Evolutionary conservation across 176 grass and related monocot species (phyloP).

Genomic region (Avena atlantica): DNA sequence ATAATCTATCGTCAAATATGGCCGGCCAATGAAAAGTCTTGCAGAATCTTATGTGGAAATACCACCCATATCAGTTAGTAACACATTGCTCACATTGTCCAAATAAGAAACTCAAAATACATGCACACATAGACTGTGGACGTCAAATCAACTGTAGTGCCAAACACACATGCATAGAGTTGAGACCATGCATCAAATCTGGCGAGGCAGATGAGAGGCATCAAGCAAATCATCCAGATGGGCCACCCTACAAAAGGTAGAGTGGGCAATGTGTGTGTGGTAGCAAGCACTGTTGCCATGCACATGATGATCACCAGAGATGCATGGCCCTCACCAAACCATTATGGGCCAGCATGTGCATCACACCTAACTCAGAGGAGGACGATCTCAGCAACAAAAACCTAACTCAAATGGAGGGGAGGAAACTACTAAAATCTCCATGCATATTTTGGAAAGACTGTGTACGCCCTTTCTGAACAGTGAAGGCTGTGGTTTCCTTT

Average conservation of each 20-base stretch:
- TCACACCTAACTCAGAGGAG: slow-evolving; percentile 34
- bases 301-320: slow-evolving; percentile 49
- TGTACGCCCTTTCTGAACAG: slow-evolving; percentile 26
- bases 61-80: background rate
- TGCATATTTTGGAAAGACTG: slow-evolving; percentile 17
- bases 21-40: background rate
- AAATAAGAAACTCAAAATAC: background rate
- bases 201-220: slow-evolving; percentile 43
- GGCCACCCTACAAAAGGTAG: slow-evolving; percentile 59
- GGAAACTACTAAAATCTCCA: background rate
- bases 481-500: background rate
- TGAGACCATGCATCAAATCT: slow-evolving; percentile 32
- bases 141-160: background rate
- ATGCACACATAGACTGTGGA: background rate
- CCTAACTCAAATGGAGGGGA: background rate
- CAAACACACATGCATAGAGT: slow-evolving; percentile 6
- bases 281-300: slow-evolving; percentile 36
- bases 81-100: background rate
- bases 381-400: background rate
- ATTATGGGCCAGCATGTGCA: slow-evolving; percentile 56
- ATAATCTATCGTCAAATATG: slow-evolving; percentile 11
- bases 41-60: background rate
- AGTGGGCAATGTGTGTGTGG: slow-evolving; percentile 44
- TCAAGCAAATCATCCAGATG: slow-evolving; percentile 45
- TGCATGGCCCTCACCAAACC: slow-evolving; percentile 44